Base-by-base conservation (phyloP, 73 alveolate species). In the Paraurostyla sp. region DNA sequence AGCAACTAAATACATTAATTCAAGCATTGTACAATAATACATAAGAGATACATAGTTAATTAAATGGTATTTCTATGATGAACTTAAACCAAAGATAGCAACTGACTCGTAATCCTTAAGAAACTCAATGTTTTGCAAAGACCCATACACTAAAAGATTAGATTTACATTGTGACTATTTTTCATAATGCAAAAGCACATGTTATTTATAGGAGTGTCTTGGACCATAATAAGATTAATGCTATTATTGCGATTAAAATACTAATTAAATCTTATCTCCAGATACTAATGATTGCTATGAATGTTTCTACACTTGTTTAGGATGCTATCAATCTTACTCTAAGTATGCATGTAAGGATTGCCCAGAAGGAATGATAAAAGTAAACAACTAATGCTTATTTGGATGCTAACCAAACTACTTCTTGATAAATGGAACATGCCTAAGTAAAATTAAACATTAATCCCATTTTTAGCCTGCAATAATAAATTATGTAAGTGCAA, bases 231-330 rank as follows among this genome's bases (percentile, higher is more conserved):
- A 16, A 15, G 23, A 3, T 7, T 1, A 32, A 15, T 65, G 9
- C 33, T 15, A 16, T 32, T 38, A 23, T 35, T 65, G 82, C 23
- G 46, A 65, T 38, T 38, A 23, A 65, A 18, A 56, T 3, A 16
- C 20, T 1, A 38, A 16, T 65, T 38, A 65, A 38, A 16, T 65
- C 15, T 65, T 36, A 30, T 65, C 82, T 16, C 11, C 16, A 13
- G 41, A 1, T 13, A 35, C 40, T 36, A 38, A 22, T 18, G 82
- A 65, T 65, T 65, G 82, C 82, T 65, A 65, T 38, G 82, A 65
- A n/a, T 65, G 82, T 38, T 33, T 38, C 25, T 11, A 11, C 9
- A 15, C 2, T 7, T 65, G 82, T 30, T 18, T 16, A 11, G 46
- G 54, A 4, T 65, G 82, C 58, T 38, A 3, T 36, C 9, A 11